phyloP scores from a whole-genome alignment of 805 yeast genomes.

The Candida suzukii region DNA sequence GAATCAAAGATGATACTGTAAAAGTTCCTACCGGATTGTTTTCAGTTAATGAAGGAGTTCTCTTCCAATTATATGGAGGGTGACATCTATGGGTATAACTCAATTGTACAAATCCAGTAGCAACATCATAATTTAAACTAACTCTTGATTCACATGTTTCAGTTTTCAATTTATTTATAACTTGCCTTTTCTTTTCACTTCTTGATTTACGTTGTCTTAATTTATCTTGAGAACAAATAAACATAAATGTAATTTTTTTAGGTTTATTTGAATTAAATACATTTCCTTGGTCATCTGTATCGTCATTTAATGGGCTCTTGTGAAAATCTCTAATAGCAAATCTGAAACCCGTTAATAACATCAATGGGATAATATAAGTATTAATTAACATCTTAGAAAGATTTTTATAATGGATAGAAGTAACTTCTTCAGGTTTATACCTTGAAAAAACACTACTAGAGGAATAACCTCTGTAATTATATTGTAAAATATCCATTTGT shows the following conservation, averaged over 20 bases:
- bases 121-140: conserved; percentile 30
- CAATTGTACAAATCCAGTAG: conserved; percentile 29
- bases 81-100: conserved; percentile 34
- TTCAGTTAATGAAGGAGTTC: conserved; percentile 3
- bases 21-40: neutral
- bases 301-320: conserved; percentile 23
- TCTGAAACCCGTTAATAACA: conserved; percentile 32
- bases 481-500: conserved; percentile 28
- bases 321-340: conserved; percentile 40
- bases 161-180: conserved; percentile 32
- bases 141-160: conserved; percentile 35
- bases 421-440: conserved; percentile 24
- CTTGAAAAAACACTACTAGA: conserved; percentile 27
- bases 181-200: conserved; percentile 29
- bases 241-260: conserved; percentile 36
- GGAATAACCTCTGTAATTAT: conserved; percentile 26
- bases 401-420: conserved; percentile 23
- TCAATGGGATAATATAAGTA: conserved; percentile 32
- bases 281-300: conserved; percentile 3
- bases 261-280: conserved; percentile 27
- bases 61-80: conserved; percentile 28
- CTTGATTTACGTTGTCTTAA: conserved; percentile 35
- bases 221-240: conserved; percentile 37
- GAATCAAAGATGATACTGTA: neutral
- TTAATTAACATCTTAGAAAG: conserved; percentile 29